phyloP scores from a whole-genome alignment of 257 asterid species.

The Salvia hispanica region DNA sequence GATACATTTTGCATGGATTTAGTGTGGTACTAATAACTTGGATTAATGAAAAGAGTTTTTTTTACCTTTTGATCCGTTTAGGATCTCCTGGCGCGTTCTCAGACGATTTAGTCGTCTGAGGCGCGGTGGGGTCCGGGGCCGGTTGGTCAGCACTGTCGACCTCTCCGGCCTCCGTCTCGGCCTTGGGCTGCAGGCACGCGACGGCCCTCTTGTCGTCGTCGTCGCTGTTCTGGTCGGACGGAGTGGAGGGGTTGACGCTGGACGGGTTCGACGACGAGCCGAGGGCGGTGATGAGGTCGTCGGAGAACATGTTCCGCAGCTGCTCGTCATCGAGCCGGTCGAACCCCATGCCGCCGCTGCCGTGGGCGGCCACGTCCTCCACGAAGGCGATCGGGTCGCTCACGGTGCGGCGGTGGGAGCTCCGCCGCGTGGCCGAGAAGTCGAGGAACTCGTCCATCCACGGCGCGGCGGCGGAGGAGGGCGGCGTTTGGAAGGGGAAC shows the following conservation, averaged over 20 bases:
- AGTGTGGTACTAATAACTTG: too few relatives aligned
- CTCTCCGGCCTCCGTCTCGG: slow-evolving; percentile 71
- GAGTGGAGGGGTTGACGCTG: slow-evolving; percentile 55
- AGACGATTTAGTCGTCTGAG: slow-evolving; percentile 24
- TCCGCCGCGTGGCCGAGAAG: too few relatives aligned
- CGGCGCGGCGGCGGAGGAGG: too few relatives aligned
- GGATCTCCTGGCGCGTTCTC: slow-evolving; percentile 55
- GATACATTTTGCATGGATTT: too few relatives aligned
- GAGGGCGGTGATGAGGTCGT: slow-evolving; percentile 41
- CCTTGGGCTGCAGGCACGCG: slow-evolving; percentile 50
- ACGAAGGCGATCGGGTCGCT: slow-evolving; percentile 45
- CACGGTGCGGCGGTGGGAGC: too few relatives aligned
- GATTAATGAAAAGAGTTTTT: neutral
- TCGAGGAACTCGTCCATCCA: too few relatives aligned
- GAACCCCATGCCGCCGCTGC: slow-evolving; percentile 36
- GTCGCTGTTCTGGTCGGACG: slow-evolving; percentile 55
- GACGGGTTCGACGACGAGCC: slow-evolving; percentile 62
- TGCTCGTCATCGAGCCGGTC: slow-evolving; percentile 82
- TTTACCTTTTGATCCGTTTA: slow-evolving; percentile 85
- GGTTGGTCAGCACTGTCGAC: slow-evolving; percentile 40
- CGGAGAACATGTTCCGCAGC: slow-evolving; percentile 72
- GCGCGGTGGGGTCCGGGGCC: slow-evolving; percentile 16
- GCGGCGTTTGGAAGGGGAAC: too few relatives aligned
- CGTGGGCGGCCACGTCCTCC: slow-evolving; percentile 43
- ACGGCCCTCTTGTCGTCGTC: slow-evolving; percentile 42